A percentile compares a stretch with the other conserved stretches of the same genome.
These are phyloP conservation scores for Talinum fruticosum DNA, from an alignment of 148 eudicot genomes.

Conservation along the genomic window DNA sequence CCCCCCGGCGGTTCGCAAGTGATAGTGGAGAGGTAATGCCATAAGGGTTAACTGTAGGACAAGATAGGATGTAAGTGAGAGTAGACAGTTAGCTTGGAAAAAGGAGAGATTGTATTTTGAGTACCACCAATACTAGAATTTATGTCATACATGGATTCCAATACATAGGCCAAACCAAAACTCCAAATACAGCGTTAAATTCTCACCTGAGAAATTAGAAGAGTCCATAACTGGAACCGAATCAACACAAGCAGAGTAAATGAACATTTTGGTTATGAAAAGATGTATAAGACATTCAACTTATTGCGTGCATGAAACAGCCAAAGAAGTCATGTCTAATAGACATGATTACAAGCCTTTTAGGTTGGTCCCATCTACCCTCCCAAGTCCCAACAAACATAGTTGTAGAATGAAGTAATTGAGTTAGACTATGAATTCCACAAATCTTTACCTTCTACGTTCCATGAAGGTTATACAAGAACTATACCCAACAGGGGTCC, in stretches of 20 bases:
- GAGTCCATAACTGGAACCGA: neutral
- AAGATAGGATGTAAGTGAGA: too few species aligned
- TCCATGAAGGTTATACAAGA: neutral
- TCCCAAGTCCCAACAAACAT: neutral
- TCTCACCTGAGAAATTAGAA: neutral
- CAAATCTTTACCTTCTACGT: neutral
- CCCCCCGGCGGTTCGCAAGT: too few species aligned
- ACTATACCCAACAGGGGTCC: too few species aligned
- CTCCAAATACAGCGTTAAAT: neutral
- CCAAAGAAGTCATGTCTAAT: too few species aligned
- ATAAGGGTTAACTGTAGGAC: too few species aligned
- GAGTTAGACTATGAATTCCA: neutral
- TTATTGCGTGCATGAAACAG: neutral
- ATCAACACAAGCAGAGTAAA: neutral
- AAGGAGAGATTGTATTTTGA: too few species aligned
- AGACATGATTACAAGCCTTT: neutral
- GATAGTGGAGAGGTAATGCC: too few species aligned
- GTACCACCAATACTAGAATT: neutral
- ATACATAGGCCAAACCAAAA: neutral
- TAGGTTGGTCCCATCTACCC: neutral
- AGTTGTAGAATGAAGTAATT: neutral
- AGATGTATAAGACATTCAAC: neutral
- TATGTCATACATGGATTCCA: neutral
- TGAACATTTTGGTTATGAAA: neutral
- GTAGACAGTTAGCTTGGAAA: too few species aligned